Percentiles rank a stretch among this genome's conserved stretches.
phyloP scores from a whole-genome alignment of 805 yeast species.

The Saccharomycopsis amapae region DNA sequence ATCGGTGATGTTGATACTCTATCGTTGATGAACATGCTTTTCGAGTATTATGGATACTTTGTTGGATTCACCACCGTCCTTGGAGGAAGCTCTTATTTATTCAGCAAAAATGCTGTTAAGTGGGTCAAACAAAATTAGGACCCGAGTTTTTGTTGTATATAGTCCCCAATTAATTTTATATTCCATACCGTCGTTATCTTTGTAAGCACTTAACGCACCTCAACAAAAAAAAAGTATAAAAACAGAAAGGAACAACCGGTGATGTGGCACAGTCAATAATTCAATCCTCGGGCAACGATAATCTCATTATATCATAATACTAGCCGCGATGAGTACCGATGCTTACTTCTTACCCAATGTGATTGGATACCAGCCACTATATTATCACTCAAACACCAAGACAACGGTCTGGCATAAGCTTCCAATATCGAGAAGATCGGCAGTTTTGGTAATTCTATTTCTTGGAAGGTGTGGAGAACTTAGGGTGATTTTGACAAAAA shows the following conservation, averaged over 20 bases:
- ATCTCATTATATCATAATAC: no score
- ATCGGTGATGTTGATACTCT: slow-evolving; percentile 24
- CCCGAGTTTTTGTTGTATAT: no score
- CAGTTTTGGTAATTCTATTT: slow-evolving; percentile 71
- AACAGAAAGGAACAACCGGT: no score
- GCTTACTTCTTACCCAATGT: slow-evolving; percentile 6
- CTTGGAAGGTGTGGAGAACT: slow-evolving; percentile 68
- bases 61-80: slow-evolving; percentile 66
- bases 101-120: slow-evolving; percentile 63
- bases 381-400: slow-evolving; percentile 6
- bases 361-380: slow-evolving; percentile 8
- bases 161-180: no score
- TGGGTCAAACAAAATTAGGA: not conserved
- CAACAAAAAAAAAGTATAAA: no score
- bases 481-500: slow-evolving; percentile 68
- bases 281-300: no score
- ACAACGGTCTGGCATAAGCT: slow-evolving; percentile 55
- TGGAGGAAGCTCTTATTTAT: slow-evolving; percentile 74
- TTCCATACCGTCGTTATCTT: no score
- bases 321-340: slow-evolving; percentile 5
- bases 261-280: no score
- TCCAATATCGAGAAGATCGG: slow-evolving; percentile 65
- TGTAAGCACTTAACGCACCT: no score
- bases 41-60: slow-evolving; percentile 39
- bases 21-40: slow-evolving; percentile 24